Base-by-base conservation (phyloP, 441 rosid species). In the Cnidoscolus chayamansa region DNA sequence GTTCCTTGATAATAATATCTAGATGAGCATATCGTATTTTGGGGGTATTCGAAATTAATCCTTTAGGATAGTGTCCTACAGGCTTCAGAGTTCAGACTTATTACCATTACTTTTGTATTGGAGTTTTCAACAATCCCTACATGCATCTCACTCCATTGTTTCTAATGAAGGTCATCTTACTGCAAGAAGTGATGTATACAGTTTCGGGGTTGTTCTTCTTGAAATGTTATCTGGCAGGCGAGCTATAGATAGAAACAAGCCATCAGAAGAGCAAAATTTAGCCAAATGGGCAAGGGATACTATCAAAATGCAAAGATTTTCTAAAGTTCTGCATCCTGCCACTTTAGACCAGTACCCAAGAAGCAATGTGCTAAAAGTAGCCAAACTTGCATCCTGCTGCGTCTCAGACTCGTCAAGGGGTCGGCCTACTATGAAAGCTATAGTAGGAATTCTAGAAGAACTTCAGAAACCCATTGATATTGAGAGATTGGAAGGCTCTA, bases 141-240 rank as follows among this genome's bases (percentile, higher is more conserved):
- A 64, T n/a, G 16, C 7, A 68, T 30, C 37, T 37, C 17, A 65
- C 17, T 67, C 32, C n/a, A 37, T 54, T 69, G 63, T 6, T 74
- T 47, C 61, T 62, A 61, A 47, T 63, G 57, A 31, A 79, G 97
- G 98, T 49, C 97, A 83, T 58, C 85, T 90, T 56, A 87, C 88
- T 50, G 74, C 85, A 47, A 91, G 72, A 72, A 85, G 90, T 15
- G 96, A 93, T 7, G 84, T 91, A 3, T 94, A 94, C 72, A 88
- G 98, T 75, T 91, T 87, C 0, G 97, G 98, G 72, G 93, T 93
- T 10, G 93, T 93, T 43, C 85, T 93, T 6, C 86, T 93, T 2
- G 98, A 93, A 78, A 70, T 91, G 87, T 79, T 91, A 45, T 78
- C 89, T 0, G 96, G 98, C 30, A 86, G 86, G 73, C 87, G 87